Base-by-base conservation (phyloP, 306 rosid species). In the Arachis hypogaea region DNA sequence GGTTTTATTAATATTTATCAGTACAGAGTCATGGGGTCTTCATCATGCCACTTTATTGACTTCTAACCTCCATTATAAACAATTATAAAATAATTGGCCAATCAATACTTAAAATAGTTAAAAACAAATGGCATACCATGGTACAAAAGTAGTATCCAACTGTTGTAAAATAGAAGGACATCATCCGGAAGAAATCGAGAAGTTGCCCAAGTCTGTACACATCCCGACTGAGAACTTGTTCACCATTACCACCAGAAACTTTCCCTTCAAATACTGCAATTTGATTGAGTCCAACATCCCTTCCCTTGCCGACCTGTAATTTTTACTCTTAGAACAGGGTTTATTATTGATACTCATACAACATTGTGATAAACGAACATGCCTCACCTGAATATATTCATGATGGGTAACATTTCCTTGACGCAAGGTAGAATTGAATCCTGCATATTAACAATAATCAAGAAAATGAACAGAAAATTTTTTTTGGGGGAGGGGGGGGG, bases 211-310 rank as follows among this genome's bases (percentile, higher is more conserved):
- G 97, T 83, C 98, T 86, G 82, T 93, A 93, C 61, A 93, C 91
- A 74, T 93, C 98, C 22, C 98, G 96, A 79, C 98, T 89, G 68
- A 93, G 98, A 81, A 91, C 93, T 78, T 93, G 98, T 85, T 93
- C 98, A 56, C 98, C 98, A 56, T 93, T 93, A 67, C 98, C 98
- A 71, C 96, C 83, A 42, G 98, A 78, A 76, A 93, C 93, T 68
- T 89, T 93, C 56, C 97, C 96, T 80, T 93, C 98, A 79, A 93
- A 93, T 49, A 91, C 46, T 43, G 98, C 85, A 81, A 93, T 93
- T 79, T 93, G 98, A 79, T 93, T 93, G 76, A 93, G 96, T 76
- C 98, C 98, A 57, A 91, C 98, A 68, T 93, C 98, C 75, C 94
- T 82, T 75, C 98, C 98, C 80, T 93, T 93, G 46, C 98, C 98